phyloP scores from a whole-genome alignment of 345 rosid genomes.

The Hibiscus syriacus region DNA sequence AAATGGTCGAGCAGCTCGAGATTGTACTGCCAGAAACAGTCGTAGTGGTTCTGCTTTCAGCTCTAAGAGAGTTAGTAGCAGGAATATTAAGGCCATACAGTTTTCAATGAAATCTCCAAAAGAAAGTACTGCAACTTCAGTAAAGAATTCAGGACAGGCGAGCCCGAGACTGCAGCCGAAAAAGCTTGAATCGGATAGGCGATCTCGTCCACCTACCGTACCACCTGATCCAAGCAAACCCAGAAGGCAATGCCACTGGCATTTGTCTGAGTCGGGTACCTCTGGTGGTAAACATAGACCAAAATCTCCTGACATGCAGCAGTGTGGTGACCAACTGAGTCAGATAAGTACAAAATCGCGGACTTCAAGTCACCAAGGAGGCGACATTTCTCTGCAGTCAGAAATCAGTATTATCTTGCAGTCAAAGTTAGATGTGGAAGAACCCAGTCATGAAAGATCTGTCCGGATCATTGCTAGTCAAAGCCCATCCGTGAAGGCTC shows the following conservation, averaged over 20 bases:
- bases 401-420: conserved; percentile 36
- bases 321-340: conserved; percentile 63
- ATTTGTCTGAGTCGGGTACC: conserved; percentile 40
- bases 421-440: conserved; percentile 30
- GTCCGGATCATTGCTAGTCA: conserved; percentile 28
- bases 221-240: conserved; percentile 60
- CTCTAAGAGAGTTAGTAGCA: conserved; percentile 45
- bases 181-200: conserved; percentile 62
- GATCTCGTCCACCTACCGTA: conserved; percentile 78
- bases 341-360: conserved; percentile 69
- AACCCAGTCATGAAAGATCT: conserved; percentile 24
- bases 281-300: conserved; percentile 52
- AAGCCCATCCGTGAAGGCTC: conserved; percentile 34
- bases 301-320: conserved; percentile 36
- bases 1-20: conserved; percentile 32
- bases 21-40: conserved; percentile 37
- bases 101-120: conserved; percentile 46
- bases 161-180: conserved; percentile 82
- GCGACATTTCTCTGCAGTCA: conserved; percentile 45
- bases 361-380: conserved; percentile 49
- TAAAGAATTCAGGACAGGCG: conserved; percentile 54
- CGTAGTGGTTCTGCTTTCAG: conserved; percentile 27
- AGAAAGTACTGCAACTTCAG: conserved; percentile 34
- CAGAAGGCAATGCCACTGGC: conserved; percentile 40
- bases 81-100: conserved; percentile 27